These are phyloP conservation scores for Agrocybe praecox DNA, from an alignment of 768 basidiomycete species.

Conservation along the genomic window DNA sequence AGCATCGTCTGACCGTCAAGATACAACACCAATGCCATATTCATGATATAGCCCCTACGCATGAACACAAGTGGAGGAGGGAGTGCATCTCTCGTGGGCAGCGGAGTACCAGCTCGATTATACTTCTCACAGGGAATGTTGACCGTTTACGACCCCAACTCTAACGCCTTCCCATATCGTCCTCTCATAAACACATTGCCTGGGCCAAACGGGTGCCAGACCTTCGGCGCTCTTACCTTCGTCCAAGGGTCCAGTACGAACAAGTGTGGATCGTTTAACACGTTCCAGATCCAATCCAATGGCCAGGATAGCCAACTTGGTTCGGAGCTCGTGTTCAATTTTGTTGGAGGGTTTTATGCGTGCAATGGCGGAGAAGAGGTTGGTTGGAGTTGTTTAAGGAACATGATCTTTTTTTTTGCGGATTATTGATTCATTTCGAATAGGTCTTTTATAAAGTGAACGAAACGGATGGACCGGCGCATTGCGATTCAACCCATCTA, in stretches of 20 bases:
- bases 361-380: slow-evolving; percentile 29
- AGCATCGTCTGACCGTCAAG: no score
- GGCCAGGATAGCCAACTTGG: slow-evolving; percentile 31
- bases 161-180: slow-evolving; percentile 13
- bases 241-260: slow-evolving; percentile 27
- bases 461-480: slow-evolving; percentile 14
- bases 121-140: slow-evolving; percentile 34
- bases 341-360: slow-evolving; percentile 29
- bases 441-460: slow-evolving; percentile 27
- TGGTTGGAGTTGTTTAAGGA: no score
- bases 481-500: slow-evolving; percentile 19
- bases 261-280: slow-evolving; percentile 29
- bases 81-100: slow-evolving; percentile 26
- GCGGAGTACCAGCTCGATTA: slow-evolving; percentile 27
- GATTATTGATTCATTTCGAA: no score
- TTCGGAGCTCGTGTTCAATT: slow-evolving; percentile 27
- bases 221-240: slow-evolving; percentile 29
- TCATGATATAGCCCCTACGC: slow-evolving; percentile 26
- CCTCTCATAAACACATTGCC: slow-evolving; percentile 24
- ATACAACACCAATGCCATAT: no score
- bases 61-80: slow-evolving; percentile 23
- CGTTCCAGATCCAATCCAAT: slow-evolving; percentile 30
- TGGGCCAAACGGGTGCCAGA: slow-evolving; percentile 22
- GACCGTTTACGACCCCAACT: slow-evolving; percentile 17
- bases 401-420: neutral